Base-by-base conservation (phyloP, 805 yeast species). In the Priceomyces medius region DNA sequence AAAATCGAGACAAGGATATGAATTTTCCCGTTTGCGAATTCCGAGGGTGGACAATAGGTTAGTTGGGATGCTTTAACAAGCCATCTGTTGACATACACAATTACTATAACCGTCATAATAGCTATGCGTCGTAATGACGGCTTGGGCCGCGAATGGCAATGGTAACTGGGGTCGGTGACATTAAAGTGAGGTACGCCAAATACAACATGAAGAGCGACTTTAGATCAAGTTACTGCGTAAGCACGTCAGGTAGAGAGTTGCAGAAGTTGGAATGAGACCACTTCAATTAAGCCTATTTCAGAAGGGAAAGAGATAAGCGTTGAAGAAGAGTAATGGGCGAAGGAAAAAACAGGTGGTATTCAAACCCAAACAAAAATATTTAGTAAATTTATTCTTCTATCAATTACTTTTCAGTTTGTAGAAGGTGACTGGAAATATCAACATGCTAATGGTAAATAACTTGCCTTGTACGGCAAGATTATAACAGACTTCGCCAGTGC, bases 31-130 rank as follows among this genome's bases (percentile, higher is more conserved):
- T 19, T 7, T 9, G 34, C 35, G 29, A 34, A 7, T 40, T 40
- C 36, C 43, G 43, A 40, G 43, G 42, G 43, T 40, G 7, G 13
- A 35, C 29, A 21, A 35, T 35, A 23, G 18, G 23, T n/a, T 21
- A 13, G 13, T 21, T 21, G 29, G 38, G 29, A 23, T 13, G 13
- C 12, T 20, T 24, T 7, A 35, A 29, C 38, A 35, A 35, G 38
- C 38, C 38, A 35, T 21, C 19, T 35, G 29, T 21, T 35, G 38
- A 35, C 38, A 14, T 32, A 32, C 16, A 16, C 21, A 12, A n/a
- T 26, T 26, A 5, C 14, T 26, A 12, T 5, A 8, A 14, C 10
- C 9, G 10, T 6, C 5, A 26, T 26, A 14, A 9, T 7, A 26
- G 10, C 5, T 9, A 26, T 26, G 29, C 29, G 29, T 26, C 29